phyloP scores from a whole-genome alignment of 1,284 basidiomycete species.

The Ustilago nuda region DNA sequence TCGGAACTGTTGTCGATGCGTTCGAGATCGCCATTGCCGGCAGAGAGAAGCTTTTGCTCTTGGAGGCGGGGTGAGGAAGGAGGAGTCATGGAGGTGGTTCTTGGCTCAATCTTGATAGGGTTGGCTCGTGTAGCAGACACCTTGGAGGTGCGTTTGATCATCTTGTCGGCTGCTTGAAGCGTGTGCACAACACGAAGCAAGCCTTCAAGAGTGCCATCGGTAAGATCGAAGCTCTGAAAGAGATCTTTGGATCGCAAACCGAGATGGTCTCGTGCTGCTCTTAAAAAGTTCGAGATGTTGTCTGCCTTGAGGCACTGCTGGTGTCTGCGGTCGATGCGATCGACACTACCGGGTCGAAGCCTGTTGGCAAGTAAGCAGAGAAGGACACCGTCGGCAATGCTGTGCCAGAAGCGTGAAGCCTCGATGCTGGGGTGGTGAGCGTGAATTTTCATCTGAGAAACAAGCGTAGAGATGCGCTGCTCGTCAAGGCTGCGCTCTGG shows the following conservation, averaged over 20 bases:
- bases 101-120: slow-evolving; percentile 39
- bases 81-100: slow-evolving; percentile 49
- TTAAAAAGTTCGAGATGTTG: slow-evolving; percentile 58
- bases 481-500: slow-evolving; percentile 29
- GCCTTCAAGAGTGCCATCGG: slow-evolving; percentile 53
- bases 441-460: slow-evolving; percentile 26
- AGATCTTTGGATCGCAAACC: slow-evolving; percentile 57
- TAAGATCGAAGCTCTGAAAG: slow-evolving; percentile 58
- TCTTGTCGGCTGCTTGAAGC: slow-evolving; percentile 42
- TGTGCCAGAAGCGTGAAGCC: slow-evolving; percentile 50
- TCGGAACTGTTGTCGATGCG: slow-evolving; percentile 37
- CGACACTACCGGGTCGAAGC: slow-evolving; percentile 40
- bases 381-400: slow-evolving; percentile 57
- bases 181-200: slow-evolving; percentile 56
- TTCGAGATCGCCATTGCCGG: slow-evolving; percentile 36
- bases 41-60: slow-evolving; percentile 31
- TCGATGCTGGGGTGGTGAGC: slow-evolving; percentile 30
- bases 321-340: slow-evolving; percentile 55
- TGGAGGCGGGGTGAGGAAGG: slow-evolving; percentile 41
- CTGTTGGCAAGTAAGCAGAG: slow-evolving; percentile 55
- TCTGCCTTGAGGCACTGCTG: slow-evolving; percentile 54
- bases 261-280: slow-evolving; percentile 55
- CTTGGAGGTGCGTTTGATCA: slow-evolving; percentile 31
- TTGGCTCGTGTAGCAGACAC: slow-evolving; percentile 21
- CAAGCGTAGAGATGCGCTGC: slow-evolving; percentile 37